phyloP scores from a whole-genome alignment of 129 eudicot genomes.

The Flaveria robusta region DNA sequence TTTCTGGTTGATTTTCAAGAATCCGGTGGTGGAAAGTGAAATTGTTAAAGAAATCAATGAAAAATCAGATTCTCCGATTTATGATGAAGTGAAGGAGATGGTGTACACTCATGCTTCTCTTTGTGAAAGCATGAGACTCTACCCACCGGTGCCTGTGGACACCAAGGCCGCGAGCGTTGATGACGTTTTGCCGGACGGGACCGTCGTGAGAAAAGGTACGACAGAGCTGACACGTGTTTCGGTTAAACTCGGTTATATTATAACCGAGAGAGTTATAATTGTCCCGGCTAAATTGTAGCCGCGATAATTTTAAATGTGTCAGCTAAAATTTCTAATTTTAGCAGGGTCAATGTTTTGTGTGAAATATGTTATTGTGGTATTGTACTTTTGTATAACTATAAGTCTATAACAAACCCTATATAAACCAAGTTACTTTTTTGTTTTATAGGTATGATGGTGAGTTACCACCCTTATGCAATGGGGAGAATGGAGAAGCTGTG shows the following conservation, averaged over 20 bases:
- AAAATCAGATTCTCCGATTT: constrained; percentile 29
- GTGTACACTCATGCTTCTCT: constrained; percentile 40
- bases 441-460: constrained; percentile 27
- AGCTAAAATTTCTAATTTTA: too few relatives aligned
- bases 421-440: not conserved
- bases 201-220: constrained; percentile 47
- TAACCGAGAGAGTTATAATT: too few relatives aligned
- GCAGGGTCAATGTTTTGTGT: too few relatives aligned
- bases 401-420: not conserved
- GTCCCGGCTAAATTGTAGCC: too few relatives aligned
- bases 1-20: constrained; percentile 30
- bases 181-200: constrained; percentile 63
- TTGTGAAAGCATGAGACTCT: constrained; percentile 36
- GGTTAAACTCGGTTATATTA: too few relatives aligned
- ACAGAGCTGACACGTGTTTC: too few relatives aligned
- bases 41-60: constrained; percentile 20
- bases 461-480: constrained; percentile 64
- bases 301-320: too few relatives aligned
- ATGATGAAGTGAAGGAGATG: constrained; percentile 41
- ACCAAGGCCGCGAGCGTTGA: constrained; percentile 23
- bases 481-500: constrained; percentile 55
- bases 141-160: constrained; percentile 35
- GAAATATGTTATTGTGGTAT: too few relatives aligned
- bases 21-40: constrained; percentile 25
- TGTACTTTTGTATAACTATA: too few relatives aligned